phyloP scores from a whole-genome alignment of 1,284 basidiomycete species.

The Pseudozyma tsukubaensis region DNA sequence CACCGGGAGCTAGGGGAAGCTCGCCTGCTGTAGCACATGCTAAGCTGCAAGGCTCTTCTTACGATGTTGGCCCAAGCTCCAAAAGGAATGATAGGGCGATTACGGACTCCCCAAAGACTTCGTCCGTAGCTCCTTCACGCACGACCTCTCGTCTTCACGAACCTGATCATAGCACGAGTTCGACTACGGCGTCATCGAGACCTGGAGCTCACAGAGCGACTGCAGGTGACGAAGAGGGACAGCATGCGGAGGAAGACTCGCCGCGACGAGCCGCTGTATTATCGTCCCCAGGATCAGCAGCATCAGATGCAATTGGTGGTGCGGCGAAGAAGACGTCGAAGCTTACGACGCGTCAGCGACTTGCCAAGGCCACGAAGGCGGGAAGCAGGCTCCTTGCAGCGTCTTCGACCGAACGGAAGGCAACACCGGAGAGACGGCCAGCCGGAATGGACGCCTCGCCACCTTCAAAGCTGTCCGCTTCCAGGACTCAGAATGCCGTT shows the following conservation, averaged over 20 bases:
- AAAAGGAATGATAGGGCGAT: conserved; percentile 9
- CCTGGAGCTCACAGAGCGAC: background rate
- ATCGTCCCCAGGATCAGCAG: conserved; percentile 17
- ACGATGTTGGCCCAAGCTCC: conserved; percentile 2
- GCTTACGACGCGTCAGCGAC: conserved; percentile 45
- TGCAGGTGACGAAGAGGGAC: conserved; percentile 1
- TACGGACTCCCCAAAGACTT: conserved; percentile 24
- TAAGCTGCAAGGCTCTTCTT: conserved; percentile 14
- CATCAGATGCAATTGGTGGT: conserved; percentile 12
- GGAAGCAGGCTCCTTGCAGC: conserved; percentile 34
- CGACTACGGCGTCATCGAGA: background rate
- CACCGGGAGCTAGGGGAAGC: conserved; percentile 9
- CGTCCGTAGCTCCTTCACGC: conserved; percentile 3
- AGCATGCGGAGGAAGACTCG: conserved; percentile 6
- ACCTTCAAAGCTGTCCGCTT: conserved; percentile 6
- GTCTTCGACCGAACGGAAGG: conserved; percentile 17
- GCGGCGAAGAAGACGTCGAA: conserved; percentile 28
- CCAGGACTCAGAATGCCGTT: background rate
- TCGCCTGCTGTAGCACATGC: background rate
- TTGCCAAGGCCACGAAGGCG: conserved; percentile 49
- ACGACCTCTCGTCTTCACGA: background rate
- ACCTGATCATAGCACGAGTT: background rate
- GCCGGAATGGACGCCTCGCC: conserved; percentile 2
- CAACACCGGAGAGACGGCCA: conserved; percentile 19
- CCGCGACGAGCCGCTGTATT: background rate